Base-by-base conservation (phyloP, 352 stramenopile genomes). In the Phytopythium helicoides region DNA sequence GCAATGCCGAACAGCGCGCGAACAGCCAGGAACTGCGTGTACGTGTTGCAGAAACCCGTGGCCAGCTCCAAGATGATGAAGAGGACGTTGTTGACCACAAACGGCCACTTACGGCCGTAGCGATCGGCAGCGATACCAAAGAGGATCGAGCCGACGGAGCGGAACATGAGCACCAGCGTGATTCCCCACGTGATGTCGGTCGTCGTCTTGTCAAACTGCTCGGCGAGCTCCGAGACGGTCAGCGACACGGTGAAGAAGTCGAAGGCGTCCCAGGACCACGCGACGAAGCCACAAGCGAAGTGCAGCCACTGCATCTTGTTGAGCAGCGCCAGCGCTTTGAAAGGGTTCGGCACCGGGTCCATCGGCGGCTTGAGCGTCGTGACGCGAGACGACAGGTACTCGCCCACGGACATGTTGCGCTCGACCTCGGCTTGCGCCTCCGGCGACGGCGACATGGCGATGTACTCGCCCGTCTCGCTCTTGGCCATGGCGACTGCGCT, bases 211-310 rank as follows among this genome's bases (percentile, higher is more conserved):
- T 38, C 60, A 54, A 80, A 83, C 23, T 61, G 65, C 48, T 79
- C 46, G 21, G 68, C 66, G n/a, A 83, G 54, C 0, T 83, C 72
- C 6, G 69, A 75, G 47, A 83, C 47, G 0, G 72, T 83, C 52
- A 83, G 61, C 7, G 72, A 69, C 28, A 80, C 72, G 2, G 72
- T 83, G 61, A 83, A 83, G 56, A 83, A 83, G 56, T 83, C 72
- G 51, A 83, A 83, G 33, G 66, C 72, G 31, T 83, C 72, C 72
- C 72, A 83, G 2, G 57, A 61, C 72, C 72, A 83, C 11, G 68
- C 61, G 1, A 60, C 44, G 45, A 83, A 83, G 19, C 52, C 51
- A 18, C 73, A 55, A 18, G 63, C 38, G 45, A 77, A 73, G 39
- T 73, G 58, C 9, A 72, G 41, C 68, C 68, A 77, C 26, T 77